Evolutionary conservation across 345 rosid genomes (phyloP).

Genomic region (sweet orange (Citrus sinensis)): DNA sequence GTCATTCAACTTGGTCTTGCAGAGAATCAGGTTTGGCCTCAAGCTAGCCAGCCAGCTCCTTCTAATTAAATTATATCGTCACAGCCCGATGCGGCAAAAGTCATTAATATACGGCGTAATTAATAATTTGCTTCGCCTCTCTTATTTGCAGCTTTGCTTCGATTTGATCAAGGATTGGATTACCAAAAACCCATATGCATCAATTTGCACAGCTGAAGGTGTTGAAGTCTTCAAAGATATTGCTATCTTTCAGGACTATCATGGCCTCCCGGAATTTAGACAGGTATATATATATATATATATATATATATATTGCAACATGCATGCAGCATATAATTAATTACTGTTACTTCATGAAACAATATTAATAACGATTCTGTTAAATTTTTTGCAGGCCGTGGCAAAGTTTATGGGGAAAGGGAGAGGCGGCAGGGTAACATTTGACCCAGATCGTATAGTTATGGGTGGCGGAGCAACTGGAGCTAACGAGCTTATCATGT

Average conservation of each 20-base stretch:
- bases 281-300: constrained; percentile 38
- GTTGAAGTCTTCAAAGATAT: constrained; percentile 49
- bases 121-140: background rate
- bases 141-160: constrained; percentile 52
- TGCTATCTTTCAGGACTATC: constrained; percentile 84
- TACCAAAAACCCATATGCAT: constrained; percentile 55
- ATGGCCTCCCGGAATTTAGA: constrained; percentile 68
- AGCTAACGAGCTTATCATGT: constrained; percentile 72
- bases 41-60: background rate
- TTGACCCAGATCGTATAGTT: constrained; percentile 66
- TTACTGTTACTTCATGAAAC: background rate
- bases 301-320: constrained; percentile 8
- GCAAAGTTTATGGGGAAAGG: constrained; percentile 78
- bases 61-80: background rate
- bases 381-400: constrained; percentile 40
- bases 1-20: constrained; percentile 92
- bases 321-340: background rate
- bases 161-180: constrained; percentile 68
- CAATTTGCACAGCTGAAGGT: constrained; percentile 75
- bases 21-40: constrained; percentile 66
- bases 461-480: constrained; percentile 96
- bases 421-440: constrained; percentile 53
- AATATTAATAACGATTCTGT: too few relatives aligned
- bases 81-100: background rate
- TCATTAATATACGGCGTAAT: too few relatives aligned